phyloP scores from a whole-genome alignment of 306 rosid genomes.

The Citrullus colocynthis region DNA sequence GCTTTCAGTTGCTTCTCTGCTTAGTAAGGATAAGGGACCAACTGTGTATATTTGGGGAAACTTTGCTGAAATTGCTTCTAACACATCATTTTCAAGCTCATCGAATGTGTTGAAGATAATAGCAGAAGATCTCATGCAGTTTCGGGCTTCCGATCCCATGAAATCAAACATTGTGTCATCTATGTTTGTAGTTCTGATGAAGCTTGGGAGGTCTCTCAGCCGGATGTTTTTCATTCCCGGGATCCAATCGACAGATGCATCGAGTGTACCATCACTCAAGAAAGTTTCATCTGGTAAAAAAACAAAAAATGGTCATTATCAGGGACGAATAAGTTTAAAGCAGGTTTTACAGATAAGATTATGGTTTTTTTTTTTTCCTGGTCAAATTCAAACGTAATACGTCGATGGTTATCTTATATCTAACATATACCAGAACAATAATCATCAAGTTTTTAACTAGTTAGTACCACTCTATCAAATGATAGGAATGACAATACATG shows the following conservation, averaged over 20 bases:
- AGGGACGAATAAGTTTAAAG: not conserved
- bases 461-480: not conserved
- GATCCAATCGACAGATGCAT: constrained; percentile 24
- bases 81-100: constrained; percentile 23
- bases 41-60: constrained; percentile 29
- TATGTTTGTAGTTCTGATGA: constrained; percentile 17
- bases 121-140: constrained; percentile 20
- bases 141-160: constrained; percentile 16
- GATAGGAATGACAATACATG: not conserved
- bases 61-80: constrained; percentile 21
- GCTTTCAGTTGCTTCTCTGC: constrained; percentile 11
- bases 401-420: not conserved
- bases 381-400: not conserved
- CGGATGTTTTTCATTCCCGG: constrained; percentile 25
- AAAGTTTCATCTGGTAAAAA: constrained; percentile 15
- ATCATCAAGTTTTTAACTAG: not conserved
- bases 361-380: not conserved
- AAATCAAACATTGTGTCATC: constrained; percentile 30
- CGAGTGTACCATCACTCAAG: constrained; percentile 16
- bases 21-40: constrained; percentile 27
- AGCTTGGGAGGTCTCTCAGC: constrained; percentile 33
- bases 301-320: not conserved
- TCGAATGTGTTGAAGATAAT: constrained; percentile 31
- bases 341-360: not conserved
- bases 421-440: not conserved